Evolutionary conservation across 2,329 filamentous ascomycete species (phyloP).

Genomic region (Fusarium sp.): DNA sequence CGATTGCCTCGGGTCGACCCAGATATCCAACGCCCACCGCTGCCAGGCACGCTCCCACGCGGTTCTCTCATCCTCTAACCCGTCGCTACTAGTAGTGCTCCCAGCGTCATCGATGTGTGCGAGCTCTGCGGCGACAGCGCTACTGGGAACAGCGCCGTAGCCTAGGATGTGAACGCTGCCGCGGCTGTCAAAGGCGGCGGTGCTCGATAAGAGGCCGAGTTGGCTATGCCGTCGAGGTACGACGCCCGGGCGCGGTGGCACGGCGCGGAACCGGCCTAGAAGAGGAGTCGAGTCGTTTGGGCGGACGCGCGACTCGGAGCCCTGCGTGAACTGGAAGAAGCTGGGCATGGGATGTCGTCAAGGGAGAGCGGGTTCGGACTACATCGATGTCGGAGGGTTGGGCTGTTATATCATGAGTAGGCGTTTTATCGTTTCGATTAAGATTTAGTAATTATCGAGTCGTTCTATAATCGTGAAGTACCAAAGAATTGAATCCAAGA

Average conservation of each 20-base stretch:
- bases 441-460: neutral
- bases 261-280: conserved; percentile 74
- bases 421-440: neutral
- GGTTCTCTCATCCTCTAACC: conserved; percentile 52
- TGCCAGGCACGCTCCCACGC: conserved; percentile 51
- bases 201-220: conserved; percentile 54
- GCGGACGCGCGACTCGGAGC: conserved; percentile 67
- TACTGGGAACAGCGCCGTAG: conserved; percentile 61
- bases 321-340: conserved; percentile 77
- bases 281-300: conserved; percentile 69
- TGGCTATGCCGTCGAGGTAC: conserved; percentile 49
- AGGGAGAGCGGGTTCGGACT: conserved; percentile 23
- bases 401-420: conserved; percentile 4
- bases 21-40: conserved; percentile 62
- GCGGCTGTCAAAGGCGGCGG: conserved; percentile 48
- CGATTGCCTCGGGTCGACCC: conserved; percentile 70
- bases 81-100: conserved; percentile 38
- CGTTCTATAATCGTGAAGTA: neutral
- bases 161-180: conserved; percentile 66
- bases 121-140: conserved; percentile 55
- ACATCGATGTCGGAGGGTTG: conserved; percentile 28
- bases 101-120: conserved; percentile 47
- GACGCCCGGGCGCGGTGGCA: conserved; percentile 58
- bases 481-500: neutral
- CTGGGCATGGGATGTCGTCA: conserved; percentile 63